These are phyloP conservation scores for Coprinopsis sp. DNA, from an alignment of 768 basidiomycete genomes.

Conservation along the genomic window DNA sequence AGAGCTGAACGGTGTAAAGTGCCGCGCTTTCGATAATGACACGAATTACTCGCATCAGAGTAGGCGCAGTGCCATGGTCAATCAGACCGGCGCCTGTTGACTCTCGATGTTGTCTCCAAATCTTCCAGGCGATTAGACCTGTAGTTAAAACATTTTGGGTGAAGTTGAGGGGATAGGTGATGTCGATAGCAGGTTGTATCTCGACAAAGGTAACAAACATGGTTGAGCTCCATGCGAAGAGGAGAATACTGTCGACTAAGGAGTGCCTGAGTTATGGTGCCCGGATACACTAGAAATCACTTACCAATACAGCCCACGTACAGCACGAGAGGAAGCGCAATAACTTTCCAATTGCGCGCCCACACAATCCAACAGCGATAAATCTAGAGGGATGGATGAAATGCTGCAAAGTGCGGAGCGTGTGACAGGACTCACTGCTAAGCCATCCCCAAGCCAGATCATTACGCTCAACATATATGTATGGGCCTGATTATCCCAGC, in stretches of 20 bases:
- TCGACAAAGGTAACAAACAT: not conserved
- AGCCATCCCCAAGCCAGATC: slow-evolving; percentile 1
- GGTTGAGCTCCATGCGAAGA: not conserved
- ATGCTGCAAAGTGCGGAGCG: not conserved
- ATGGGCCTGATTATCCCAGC: not conserved
- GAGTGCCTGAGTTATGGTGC: not conserved
- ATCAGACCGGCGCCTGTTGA: slow-evolving; percentile 16
- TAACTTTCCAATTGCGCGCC: slow-evolving; percentile 11
- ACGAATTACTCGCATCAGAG: slow-evolving; percentile 21
- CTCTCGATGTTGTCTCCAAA: slow-evolving; percentile 21
- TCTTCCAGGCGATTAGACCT: slow-evolving; percentile 23
- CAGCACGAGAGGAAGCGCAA: slow-evolving; percentile 12
- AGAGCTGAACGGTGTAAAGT: slow-evolving; percentile 24
- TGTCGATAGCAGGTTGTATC: not conserved
- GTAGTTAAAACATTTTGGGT: slow-evolving; percentile 26
- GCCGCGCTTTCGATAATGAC: slow-evolving; percentile 29
- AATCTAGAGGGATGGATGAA: slow-evolving; percentile 8
- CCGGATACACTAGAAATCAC: not conserved
- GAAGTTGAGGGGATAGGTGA: slow-evolving; percentile 20
- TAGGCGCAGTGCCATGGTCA: slow-evolving; percentile 8
- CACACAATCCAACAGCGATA: slow-evolving; percentile 20
- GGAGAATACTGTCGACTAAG: not conserved
- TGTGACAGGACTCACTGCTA: slow-evolving; percentile 1
- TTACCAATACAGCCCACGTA: slow-evolving; percentile 10
- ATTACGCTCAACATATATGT: not conserved